phyloP scores from a whole-genome alignment of 2,329 filamentous ascomycete species.

The Ceratocystiopsis sp. region DNA sequence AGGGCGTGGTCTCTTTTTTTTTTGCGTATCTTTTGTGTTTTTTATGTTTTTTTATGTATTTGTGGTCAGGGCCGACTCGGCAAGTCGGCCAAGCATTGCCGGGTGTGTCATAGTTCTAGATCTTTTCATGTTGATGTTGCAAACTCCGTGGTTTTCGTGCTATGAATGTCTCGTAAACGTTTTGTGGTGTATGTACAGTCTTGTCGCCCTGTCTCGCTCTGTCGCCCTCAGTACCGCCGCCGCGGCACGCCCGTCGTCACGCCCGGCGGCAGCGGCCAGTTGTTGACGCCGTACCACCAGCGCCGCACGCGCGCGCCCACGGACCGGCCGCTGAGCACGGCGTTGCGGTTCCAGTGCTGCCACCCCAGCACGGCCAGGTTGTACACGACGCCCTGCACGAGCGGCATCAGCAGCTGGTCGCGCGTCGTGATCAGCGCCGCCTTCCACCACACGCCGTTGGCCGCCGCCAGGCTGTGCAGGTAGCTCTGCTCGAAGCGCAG shows the following conservation, averaged over 20 bases:
- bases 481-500: conserved; percentile 97
- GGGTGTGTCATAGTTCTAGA: too few relatives aligned
- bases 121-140: too few relatives aligned
- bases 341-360: conserved; percentile 73
- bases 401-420: conserved; percentile 82
- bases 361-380: conserved; percentile 73
- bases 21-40: neutral
- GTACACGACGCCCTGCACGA: conserved; percentile 79
- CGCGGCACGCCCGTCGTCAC: neutral
- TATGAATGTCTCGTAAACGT: too few relatives aligned
- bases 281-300: conserved; percentile 94
- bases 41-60: neutral
- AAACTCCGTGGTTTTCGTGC: too few relatives aligned
- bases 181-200: too few relatives aligned
- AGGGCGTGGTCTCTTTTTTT: neutral
- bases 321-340: conserved; percentile 58
- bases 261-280: conserved; percentile 52
- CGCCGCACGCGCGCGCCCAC: conserved; percentile 61
- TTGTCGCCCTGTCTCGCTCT: too few relatives aligned
- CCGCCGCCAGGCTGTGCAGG: conserved; percentile 67
- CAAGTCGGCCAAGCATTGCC: too few relatives aligned
- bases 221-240: too few relatives aligned
- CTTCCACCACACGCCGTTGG: conserved; percentile 55
- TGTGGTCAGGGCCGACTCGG: too few relatives aligned
- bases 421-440: conserved; percentile 70